A percentile compares a stretch with the other conserved stretches of the same genome.
phyloP scores from a whole-genome alignment of 1,284 basidiomycete species.

The Fomes fomentarius region DNA sequence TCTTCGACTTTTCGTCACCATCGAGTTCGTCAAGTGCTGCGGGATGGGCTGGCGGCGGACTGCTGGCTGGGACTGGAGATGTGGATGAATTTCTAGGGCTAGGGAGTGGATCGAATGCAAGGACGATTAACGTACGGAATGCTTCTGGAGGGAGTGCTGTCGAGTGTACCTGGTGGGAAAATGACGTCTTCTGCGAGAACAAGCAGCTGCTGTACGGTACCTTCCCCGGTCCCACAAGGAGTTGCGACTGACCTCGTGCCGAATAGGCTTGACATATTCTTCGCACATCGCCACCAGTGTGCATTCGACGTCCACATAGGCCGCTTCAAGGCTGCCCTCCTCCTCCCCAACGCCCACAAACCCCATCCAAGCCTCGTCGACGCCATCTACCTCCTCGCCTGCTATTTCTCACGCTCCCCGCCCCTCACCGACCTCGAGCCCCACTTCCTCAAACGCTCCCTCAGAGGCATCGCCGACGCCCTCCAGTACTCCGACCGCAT shows the following conservation, averaged over 20 bases:
- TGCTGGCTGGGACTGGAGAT: neutral
- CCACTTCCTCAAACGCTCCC: slow-evolving; percentile 49
- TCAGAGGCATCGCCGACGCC: slow-evolving; percentile 51
- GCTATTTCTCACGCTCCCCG: slow-evolving; percentile 52
- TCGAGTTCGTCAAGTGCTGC: slow-evolving; percentile 10
- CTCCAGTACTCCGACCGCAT: slow-evolving; percentile 57
- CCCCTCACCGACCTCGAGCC: slow-evolving; percentile 46
- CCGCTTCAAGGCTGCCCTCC: slow-evolving; percentile 40
- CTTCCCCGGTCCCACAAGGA: slow-evolving; percentile 18
- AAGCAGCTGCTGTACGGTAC: slow-evolving; percentile 44
- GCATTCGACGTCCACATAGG: slow-evolving; percentile 56
- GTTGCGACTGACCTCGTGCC: slow-evolving; percentile 7
- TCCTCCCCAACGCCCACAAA: slow-evolving; percentile 34
- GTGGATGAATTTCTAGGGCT: slow-evolving; percentile 19
- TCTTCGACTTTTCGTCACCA: slow-evolving; percentile 4
- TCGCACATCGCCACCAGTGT: slow-evolving; percentile 60
- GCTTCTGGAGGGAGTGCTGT: slow-evolving; percentile 11
- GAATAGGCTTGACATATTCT: slow-evolving; percentile 55
- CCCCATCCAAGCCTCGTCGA: slow-evolving; percentile 63
- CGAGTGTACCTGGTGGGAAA: slow-evolving; percentile 30
- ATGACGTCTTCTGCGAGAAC: slow-evolving; percentile 35
- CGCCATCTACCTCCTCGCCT: slow-evolving; percentile 61
- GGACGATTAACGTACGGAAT: slow-evolving; percentile 16
- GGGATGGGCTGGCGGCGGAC: slow-evolving; percentile 7
- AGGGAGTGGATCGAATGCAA: slow-evolving; percentile 16